Evolutionary conservation across 2,329 filamentous ascomycete species (phyloP), one percentile per base, ranked within the genome.

Genomic region (Drechslerella dactyloides): DNA sequence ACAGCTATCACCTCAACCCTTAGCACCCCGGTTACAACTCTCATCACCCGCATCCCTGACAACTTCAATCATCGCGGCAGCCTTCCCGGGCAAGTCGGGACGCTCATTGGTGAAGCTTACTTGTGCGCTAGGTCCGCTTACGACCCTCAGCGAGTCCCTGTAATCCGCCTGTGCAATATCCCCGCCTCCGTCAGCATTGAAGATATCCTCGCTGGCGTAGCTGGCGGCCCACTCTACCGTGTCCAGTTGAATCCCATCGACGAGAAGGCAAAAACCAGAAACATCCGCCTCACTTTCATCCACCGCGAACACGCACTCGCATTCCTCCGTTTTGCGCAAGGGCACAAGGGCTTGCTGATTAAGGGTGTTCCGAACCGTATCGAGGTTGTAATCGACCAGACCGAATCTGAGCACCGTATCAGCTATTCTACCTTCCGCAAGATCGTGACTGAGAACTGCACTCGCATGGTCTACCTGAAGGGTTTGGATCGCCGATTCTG

Each of bases 181-280:
- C 68, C 68, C 1, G 56, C 55, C 15, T 23, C 48, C 11, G 46
- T 72, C 3, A 60, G 24, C 15, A 1, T 60, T 3, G 55, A 48
- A 19, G 56, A 60, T 27, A n/a, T 72, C 5, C 10, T 65, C 2
- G 21, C 30, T 0, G 54, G 48, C 23, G 19, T 72, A n/a, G 21
- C 60, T 11, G 68, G 68, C 44, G 68, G 68, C 4, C 68, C 68
- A 19, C 55, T 72, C 33, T 72, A 72, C 17, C 60, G 60, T 13
- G 50, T 72, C 44, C 44, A 48, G 11, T 5, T 48, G 3, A 54
- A 23, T 30, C 11, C 33, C 2, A 44, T 44, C 6, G 17, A 37
- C 1, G 37, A 27, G 15, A 13, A 50, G 10, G 3, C 50, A 2
- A 52, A 60, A 42, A 40, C 56, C 13, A 55, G 21, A 24, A 24